These are phyloP conservation scores for Rubus idaeus DNA, from an alignment of 306 rosid genomes.

Conservation along the genomic window DNA sequence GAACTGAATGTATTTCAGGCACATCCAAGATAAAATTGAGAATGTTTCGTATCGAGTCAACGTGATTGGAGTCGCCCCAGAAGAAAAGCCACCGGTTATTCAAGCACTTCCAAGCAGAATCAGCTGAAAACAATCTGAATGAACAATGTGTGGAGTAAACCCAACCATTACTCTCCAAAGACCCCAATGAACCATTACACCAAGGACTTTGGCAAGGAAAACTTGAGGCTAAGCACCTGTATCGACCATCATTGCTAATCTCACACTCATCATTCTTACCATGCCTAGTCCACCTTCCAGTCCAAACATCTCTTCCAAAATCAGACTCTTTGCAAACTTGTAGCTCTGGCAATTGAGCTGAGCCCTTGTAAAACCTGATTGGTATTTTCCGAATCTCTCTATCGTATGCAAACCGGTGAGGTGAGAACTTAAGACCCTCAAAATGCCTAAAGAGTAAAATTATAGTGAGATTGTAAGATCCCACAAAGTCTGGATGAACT, in stretches of 20 bases:
- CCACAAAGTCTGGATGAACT: constrained; percentile 76
- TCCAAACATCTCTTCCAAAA: constrained; percentile 66
- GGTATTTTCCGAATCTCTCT: constrained; percentile 46
- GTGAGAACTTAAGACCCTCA: constrained; percentile 75
- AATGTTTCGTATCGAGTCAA: constrained; percentile 75
- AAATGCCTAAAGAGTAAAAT: constrained; percentile 70
- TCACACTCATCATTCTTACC: constrained; percentile 65
- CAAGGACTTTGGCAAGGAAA: constrained; percentile 75
- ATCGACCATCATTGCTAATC: constrained; percentile 72
- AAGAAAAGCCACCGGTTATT: constrained; percentile 82
- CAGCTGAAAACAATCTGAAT: constrained; percentile 56
- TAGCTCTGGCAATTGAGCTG: constrained; percentile 49
- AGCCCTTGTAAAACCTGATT: constrained; percentile 48
- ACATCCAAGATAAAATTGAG: constrained; percentile 73
- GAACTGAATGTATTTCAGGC: constrained; percentile 65
- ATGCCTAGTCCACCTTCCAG: constrained; percentile 91
- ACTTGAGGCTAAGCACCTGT: constrained; percentile 53
- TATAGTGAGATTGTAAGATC: constrained; percentile 59
- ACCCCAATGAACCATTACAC: constrained; percentile 82
- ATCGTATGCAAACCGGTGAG: constrained; percentile 56
- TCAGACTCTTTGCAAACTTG: constrained; percentile 56
- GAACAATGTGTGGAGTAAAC: constrained; percentile 89
- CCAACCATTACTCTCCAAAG: constrained; percentile 96
- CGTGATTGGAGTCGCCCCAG: constrained; percentile 97
- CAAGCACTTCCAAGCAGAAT: constrained; percentile 83